Evolutionary conservation across 306 rosid genomes (phyloP).

Genomic region (Trichosanthes cucumerina): DNA sequence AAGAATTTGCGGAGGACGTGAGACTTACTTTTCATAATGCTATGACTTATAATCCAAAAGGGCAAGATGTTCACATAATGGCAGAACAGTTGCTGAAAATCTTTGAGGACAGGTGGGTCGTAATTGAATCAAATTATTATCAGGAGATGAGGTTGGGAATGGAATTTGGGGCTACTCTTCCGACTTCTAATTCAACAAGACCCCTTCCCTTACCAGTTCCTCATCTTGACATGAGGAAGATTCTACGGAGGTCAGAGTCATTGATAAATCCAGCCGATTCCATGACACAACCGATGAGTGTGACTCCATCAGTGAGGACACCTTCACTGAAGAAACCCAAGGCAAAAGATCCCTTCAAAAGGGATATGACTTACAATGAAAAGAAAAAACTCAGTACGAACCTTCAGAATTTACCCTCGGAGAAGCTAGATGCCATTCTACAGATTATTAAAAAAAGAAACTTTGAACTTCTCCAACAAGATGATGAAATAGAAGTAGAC

Average conservation of each 20-base stretch:
- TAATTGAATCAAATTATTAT: conserved; percentile 74
- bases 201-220: conserved; percentile 38
- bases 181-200: conserved; percentile 56
- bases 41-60: conserved; percentile 79
- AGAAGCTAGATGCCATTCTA: conserved; percentile 71
- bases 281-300: conserved; percentile 35
- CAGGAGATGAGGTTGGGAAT: conserved; percentile 53
- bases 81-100: conserved; percentile 63
- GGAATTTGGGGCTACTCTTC: conserved; percentile 34
- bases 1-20: conserved; percentile 93
- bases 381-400: conserved; percentile 78
- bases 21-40: conserved; percentile 85
- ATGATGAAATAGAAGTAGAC: conserved; percentile 92
- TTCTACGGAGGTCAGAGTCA: conserved; percentile 77
- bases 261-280: conserved; percentile 31
- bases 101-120: conserved; percentile 85
- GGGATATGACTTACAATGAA: conserved; percentile 85
- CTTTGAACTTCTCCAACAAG: conserved; percentile 55
- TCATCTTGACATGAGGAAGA: conserved; percentile 66
- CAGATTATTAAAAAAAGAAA: conserved; percentile 73
- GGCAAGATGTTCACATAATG: conserved; percentile 96
- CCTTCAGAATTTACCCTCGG: conserved; percentile 72
- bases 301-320: conserved; percentile 63
- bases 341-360: conserved; percentile 84
- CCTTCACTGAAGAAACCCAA: conserved; percentile 87